phyloP scores from a whole-genome alignment of 306 rosid species.

The Echinosophora koreensis region DNA sequence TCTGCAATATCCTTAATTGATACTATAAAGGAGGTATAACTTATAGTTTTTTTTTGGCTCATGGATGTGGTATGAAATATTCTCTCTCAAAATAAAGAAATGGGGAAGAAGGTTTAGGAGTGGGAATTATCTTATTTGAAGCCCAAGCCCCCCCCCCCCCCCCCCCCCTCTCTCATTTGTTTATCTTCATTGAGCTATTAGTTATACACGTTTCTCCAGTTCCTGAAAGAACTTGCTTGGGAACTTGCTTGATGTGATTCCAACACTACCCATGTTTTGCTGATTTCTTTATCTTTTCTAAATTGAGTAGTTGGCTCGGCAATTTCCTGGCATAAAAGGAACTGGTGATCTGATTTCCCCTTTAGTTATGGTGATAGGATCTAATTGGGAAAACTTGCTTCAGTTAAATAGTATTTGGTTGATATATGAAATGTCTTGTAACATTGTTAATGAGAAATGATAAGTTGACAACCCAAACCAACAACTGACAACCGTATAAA shows the following conservation, averaged over 20 bases:
- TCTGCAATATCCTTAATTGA: slow-evolving; percentile 56
- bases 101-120: slow-evolving; percentile 3
- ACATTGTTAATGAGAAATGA: background rate
- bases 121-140: background rate
- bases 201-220: background rate
- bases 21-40: slow-evolving; percentile 60
- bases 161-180: background rate
- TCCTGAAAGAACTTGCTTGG: slow-evolving; percentile 2
- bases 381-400: background rate
- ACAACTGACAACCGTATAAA: too few species aligned
- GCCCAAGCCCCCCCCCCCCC: background rate
- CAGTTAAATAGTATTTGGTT: slow-evolving; percentile 9
- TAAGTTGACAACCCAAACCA: too few species aligned
- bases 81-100: slow-evolving; percentile 28
- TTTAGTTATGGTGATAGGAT: slow-evolving; percentile 29
- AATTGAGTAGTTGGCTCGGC: background rate
- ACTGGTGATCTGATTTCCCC: background rate
- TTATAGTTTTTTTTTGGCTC: background rate
- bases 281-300: background rate
- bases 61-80: slow-evolving; percentile 33
- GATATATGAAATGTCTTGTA: slow-evolving; percentile 8
- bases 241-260: background rate
- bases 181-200: slow-evolving; percentile 14
- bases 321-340: slow-evolving; percentile 9
- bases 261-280: slow-evolving; percentile 5